A percentile compares a stretch with the other conserved stretches of the same genome.
Conservation (phyloP, 2,329 filamentous ascomycete species). For the Hymenoscyphus fraxineus region DNA sequence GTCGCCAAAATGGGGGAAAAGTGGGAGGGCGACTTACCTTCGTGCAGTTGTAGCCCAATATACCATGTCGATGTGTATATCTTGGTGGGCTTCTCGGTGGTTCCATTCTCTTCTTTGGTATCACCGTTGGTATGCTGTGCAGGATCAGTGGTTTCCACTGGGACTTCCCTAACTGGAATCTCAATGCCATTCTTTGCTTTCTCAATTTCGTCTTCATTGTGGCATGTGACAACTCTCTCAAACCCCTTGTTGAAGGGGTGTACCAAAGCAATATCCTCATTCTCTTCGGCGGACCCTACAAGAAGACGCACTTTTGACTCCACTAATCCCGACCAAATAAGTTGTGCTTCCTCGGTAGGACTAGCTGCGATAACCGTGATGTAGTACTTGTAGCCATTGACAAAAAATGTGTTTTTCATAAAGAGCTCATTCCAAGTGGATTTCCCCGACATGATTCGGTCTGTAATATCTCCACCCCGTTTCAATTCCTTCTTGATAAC, state of each 20-base stretch:
- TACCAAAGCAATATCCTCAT: constrained; percentile 74
- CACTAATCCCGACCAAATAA: constrained; percentile 85
- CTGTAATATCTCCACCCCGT: constrained; percentile 71
- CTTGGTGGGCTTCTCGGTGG: constrained; percentile 34
- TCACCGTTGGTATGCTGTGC: constrained; percentile 44
- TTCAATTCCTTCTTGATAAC: constrained; percentile 81
- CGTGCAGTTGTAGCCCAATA: constrained; percentile 76
- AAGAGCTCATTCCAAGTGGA: constrained; percentile 85
- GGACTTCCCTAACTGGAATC: constrained; percentile 46
- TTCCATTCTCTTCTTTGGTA: constrained; percentile 37
- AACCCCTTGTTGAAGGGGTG: constrained; percentile 93
- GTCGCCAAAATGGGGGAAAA: constrained; percentile 4
- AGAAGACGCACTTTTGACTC: constrained; percentile 90
- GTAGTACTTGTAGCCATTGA: constrained; percentile 90
- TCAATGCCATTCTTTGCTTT: constrained; percentile 57
- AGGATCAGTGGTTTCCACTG: constrained; percentile 30
- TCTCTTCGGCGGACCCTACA: constrained; percentile 76
- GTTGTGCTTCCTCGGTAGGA: constrained; percentile 77
- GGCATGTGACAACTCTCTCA: constrained; percentile 72
- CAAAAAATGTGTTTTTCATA: constrained; percentile 88
- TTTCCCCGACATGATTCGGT: constrained; percentile 74
- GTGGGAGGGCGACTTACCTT: constrained; percentile 52
- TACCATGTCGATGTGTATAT: constrained; percentile 93
- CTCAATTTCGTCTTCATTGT: constrained; percentile 57
- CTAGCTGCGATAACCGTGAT: constrained; percentile 82